Percentiles rank a stretch among this genome's conserved stretches.
phyloP scores from a whole-genome alignment of 306 rosid species.

The Glycine latifolia region DNA sequence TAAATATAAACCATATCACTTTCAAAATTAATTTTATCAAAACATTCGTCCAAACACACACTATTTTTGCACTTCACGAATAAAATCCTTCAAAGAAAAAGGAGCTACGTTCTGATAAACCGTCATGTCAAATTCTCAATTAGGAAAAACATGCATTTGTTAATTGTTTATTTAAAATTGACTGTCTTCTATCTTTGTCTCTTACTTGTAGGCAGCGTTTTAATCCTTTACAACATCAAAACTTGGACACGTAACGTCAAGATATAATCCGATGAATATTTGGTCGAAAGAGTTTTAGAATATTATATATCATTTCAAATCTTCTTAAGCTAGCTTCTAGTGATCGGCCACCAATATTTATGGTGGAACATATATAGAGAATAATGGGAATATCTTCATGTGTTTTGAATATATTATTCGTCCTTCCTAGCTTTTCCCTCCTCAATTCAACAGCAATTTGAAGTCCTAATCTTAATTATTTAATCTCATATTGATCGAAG shows the following conservation, averaged over 20 bases:
- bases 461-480: background rate
- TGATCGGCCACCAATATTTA: slow-evolving; percentile 24
- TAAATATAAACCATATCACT: no score
- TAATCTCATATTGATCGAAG: background rate
- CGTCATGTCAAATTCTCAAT: background rate
- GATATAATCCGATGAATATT: slow-evolving; percentile 40
- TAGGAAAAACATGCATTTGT: background rate
- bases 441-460: background rate
- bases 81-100: background rate
- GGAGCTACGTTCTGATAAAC: no score
- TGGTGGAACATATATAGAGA: slow-evolving; percentile 20
- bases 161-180: background rate
- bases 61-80: background rate
- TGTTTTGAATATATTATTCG: slow-evolving; percentile 32
- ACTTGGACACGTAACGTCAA: slow-evolving; percentile 11
- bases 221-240: background rate
- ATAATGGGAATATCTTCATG: slow-evolving; percentile 39
- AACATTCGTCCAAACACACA: no score
- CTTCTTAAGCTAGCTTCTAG: slow-evolving; percentile 13
- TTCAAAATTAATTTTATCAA: no score
- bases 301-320: slow-evolving; percentile 45
- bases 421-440: slow-evolving; percentile 23
- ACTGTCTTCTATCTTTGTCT: background rate
- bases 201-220: slow-evolving; percentile 18
- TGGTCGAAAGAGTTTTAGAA: slow-evolving; percentile 41